Evolutionary conservation across 139 green algal genomes (phyloP).

Genomic region (Chlamydomonas incerta): DNA sequence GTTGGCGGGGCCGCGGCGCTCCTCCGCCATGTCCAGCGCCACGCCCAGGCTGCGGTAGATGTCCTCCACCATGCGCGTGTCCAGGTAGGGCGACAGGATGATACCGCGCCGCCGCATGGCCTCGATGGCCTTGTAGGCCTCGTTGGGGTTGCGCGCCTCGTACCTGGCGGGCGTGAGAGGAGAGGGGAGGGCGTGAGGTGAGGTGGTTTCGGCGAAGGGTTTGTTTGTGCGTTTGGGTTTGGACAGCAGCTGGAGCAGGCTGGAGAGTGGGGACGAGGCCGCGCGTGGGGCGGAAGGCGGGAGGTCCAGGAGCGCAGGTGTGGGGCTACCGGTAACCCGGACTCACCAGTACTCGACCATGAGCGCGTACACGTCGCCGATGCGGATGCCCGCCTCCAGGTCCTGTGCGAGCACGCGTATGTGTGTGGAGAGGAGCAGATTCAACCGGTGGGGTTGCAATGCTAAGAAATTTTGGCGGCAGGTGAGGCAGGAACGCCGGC

Average conservation of each 20-base stretch:
- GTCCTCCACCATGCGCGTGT: constrained; percentile 64
- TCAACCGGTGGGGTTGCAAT: no score
- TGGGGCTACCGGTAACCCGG: no score
- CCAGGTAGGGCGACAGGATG: constrained; percentile 67
- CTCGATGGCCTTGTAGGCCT: constrained; percentile 65
- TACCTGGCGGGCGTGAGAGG: constrained; percentile 36
- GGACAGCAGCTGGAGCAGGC: no score
- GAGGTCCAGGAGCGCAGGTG: no score
- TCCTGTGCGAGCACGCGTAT: constrained; percentile 8
- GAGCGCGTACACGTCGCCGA: constrained; percentile 69
- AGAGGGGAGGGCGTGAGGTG: background rate
- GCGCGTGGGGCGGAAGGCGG: no score
- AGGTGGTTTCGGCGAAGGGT: no score
- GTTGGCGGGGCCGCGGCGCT: constrained; percentile 34
- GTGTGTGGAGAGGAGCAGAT: background rate
- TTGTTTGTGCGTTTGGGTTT: no score
- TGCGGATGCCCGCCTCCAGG: constrained; percentile 56
- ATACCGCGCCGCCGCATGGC: constrained; percentile 61
- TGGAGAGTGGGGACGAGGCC: no score
- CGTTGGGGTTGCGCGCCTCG: constrained; percentile 45
- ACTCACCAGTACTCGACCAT: constrained; percentile 73
- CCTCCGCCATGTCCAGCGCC: constrained; percentile 26
- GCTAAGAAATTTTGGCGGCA: no score
- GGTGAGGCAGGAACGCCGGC: no score
- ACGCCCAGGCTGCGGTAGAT: constrained; percentile 53